Conservation (phyloP, 1,139 yeast species). For the Geotrichum candidum region DNA sequence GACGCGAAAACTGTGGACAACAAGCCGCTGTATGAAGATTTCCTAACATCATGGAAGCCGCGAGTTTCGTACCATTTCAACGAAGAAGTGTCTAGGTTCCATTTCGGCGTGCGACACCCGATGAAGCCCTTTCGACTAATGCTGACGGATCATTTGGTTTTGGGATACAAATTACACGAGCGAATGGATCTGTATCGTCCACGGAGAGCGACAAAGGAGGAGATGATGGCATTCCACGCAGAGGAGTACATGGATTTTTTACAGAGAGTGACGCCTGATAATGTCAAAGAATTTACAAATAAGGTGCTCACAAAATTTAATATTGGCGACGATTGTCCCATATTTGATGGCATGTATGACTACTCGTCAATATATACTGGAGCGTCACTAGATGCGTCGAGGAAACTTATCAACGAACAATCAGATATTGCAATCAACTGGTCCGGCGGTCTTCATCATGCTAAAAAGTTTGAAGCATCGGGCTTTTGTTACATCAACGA, state of each 20-base stretch:
- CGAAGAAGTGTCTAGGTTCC: constrained; percentile 72
- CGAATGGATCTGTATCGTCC: constrained; percentile 88
- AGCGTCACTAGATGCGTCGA: constrained; percentile 86
- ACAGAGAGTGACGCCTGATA: constrained; percentile 74
- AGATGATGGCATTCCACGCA: constrained; percentile 73
- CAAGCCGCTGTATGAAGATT: constrained; percentile 53
- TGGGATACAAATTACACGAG: constrained; percentile 78
- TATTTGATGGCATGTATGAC: constrained; percentile 89
- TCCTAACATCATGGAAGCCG: constrained; percentile 27
- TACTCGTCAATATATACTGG: constrained; percentile 85
- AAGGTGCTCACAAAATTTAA: constrained; percentile 65
- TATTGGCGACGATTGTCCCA: constrained; percentile 97
- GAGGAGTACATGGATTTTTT: constrained; percentile 83
- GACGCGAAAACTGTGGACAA: constrained; percentile 55
- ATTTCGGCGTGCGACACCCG: constrained; percentile 89
- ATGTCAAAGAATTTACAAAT: constrained; percentile 52
- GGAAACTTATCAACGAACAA: constrained; percentile 75
- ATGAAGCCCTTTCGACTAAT: constrained; percentile 96
- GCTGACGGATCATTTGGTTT: constrained; percentile 88
- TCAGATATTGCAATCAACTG: constrained; percentile 95
- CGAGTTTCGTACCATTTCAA: constrained; percentile 85
- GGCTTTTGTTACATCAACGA: constrained; percentile 96
- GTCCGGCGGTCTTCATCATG: constrained; percentile 97
- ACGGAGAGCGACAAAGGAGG: constrained; percentile 72
- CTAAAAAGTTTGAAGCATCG: constrained; percentile 87